These are phyloP conservation scores for Alternaria ventricosa DNA, from an alignment of 2,329 filamentous ascomycete species.

Conservation along the genomic window DNA sequence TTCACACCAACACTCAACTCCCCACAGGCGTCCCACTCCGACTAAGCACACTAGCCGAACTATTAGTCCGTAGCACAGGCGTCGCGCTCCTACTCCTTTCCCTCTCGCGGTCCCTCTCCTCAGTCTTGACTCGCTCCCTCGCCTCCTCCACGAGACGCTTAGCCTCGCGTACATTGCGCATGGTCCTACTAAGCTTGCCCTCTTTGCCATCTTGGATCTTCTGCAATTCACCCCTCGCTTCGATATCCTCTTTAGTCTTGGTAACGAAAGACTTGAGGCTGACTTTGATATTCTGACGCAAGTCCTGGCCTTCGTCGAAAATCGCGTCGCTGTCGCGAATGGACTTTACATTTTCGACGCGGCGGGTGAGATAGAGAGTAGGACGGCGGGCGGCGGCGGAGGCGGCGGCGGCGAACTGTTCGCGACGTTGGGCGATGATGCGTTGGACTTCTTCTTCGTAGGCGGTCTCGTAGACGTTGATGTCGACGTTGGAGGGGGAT, in stretches of 20 bases:
- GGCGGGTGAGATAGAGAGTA: conserved; percentile 63
- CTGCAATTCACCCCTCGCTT: conserved; percentile 40
- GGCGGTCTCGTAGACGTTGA: conserved; percentile 86
- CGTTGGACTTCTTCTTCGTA: conserved; percentile 82
- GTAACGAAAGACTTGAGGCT: conserved; percentile 47
- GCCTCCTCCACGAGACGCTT: conserved; percentile 46
- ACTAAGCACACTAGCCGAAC: conserved; percentile 25
- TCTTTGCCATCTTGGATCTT: conserved; percentile 44
- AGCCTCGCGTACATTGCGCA: conserved; percentile 41
- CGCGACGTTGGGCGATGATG: conserved; percentile 62
- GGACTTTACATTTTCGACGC: conserved; percentile 55
- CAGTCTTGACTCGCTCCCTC: conserved; percentile 38
- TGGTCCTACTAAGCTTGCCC: conserved; percentile 37
- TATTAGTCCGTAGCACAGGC: conserved; percentile 29
- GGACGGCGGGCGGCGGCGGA: conserved; percentile 40
- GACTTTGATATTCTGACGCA: conserved; percentile 37
- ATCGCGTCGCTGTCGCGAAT: conserved; percentile 43
- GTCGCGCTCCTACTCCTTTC: conserved; percentile 35
- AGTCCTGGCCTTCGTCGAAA: conserved; percentile 38
- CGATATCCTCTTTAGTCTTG: conserved; percentile 43
- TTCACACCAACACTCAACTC: neutral
- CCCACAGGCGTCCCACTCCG: conserved; percentile 31
- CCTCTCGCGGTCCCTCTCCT: conserved; percentile 35
- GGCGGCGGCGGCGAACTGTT: conserved; percentile 21
- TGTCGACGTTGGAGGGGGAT: conserved; percentile 82